These are phyloP conservation scores for Lantana camara DNA, from an alignment of 257 asterid genomes.

Conservation along the genomic window DNA sequence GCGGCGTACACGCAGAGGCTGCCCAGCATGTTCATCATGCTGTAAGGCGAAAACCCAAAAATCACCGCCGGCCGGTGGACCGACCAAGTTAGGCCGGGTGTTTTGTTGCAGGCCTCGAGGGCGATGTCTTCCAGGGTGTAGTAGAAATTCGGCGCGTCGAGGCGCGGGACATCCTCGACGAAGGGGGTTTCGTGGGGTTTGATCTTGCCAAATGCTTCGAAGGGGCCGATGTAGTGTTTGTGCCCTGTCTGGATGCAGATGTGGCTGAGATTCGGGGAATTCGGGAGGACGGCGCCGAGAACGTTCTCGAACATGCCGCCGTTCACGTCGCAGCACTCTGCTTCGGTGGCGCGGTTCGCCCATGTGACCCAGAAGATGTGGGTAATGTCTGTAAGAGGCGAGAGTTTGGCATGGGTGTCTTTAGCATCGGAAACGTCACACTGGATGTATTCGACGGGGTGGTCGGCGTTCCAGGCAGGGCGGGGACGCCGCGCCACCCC, in stretches of 20 bases:
- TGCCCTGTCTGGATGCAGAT: constrained; percentile 42
- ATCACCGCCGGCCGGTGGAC: constrained; percentile 40
- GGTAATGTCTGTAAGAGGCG: constrained; percentile 40
- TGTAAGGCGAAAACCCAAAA: constrained; percentile 42
- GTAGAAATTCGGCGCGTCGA: constrained; percentile 34
- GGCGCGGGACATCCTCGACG: constrained; percentile 36
- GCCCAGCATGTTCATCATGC: constrained; percentile 38
- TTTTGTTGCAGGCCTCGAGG: constrained; percentile 16
- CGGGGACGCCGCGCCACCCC: constrained; percentile 46
- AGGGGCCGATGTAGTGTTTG: constrained; percentile 48
- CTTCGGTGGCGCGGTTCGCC: constrained; percentile 37
- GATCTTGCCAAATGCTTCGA: constrained; percentile 34
- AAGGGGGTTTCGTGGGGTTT: constrained; percentile 44
- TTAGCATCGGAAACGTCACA: constrained; percentile 35
- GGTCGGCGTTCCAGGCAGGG: constrained; percentile 37
- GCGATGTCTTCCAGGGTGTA: constrained; percentile 41
- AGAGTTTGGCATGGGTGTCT: constrained; percentile 32
- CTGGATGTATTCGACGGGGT: constrained; percentile 39
- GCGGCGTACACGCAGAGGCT: constrained; percentile 38
- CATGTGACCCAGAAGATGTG: constrained; percentile 41
- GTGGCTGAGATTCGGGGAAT: constrained; percentile 32
- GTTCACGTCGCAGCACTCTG: constrained; percentile 36
- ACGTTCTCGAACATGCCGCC: constrained; percentile 37
- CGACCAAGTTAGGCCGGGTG: constrained; percentile 39
- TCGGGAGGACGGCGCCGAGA: constrained; percentile 36